Conservation (phyloP, 768 basidiomycete genomes). For the Austroboletus eburneus region DNA sequence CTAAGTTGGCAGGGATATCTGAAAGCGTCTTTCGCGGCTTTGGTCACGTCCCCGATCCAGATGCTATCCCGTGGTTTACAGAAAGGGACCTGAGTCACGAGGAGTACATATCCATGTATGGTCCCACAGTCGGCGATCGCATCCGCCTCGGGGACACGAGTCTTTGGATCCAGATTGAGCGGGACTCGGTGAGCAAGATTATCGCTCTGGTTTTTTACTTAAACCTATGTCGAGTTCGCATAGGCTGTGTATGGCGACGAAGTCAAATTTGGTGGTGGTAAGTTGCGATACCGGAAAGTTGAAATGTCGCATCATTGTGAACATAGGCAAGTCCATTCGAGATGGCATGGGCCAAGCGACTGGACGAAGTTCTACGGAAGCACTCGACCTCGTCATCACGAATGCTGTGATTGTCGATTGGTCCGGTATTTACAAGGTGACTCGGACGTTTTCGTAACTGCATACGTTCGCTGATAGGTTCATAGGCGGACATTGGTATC, state of each 20-base stretch:
- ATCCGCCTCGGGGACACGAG: slow-evolving; percentile 85
- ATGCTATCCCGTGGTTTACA: slow-evolving; percentile 43
- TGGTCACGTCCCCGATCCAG: slow-evolving; percentile 64
- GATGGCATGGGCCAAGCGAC: slow-evolving; percentile 97
- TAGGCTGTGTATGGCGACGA: slow-evolving; percentile 93
- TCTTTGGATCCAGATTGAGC: slow-evolving; percentile 91
- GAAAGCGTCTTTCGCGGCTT: slow-evolving; percentile 47
- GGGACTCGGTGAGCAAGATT: slow-evolving; percentile 56
- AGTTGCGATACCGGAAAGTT: slow-evolving; percentile 7
- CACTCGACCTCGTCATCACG: slow-evolving; percentile 90
- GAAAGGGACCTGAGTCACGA: slow-evolving; percentile 63
- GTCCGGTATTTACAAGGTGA: slow-evolving; percentile 91
- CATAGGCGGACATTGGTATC: slow-evolving; percentile 91
- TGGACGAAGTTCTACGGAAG: slow-evolving; percentile 57
- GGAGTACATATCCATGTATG: slow-evolving; percentile 90
- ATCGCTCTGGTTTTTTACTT: not conserved
- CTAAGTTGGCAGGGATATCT: slow-evolving; percentile 41
- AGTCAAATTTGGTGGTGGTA: slow-evolving; percentile 96
- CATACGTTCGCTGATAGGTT: slow-evolving; percentile 2
- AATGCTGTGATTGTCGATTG: slow-evolving; percentile 94
- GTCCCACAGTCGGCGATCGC: slow-evolving; percentile 88
- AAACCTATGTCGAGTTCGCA: not conserved
- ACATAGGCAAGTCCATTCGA: slow-evolving; percentile 81
- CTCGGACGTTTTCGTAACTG: not conserved
- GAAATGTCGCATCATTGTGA: not conserved